Evolutionary conservation across 768 basidiomycete species (phyloP).

Genomic region (Boletus speciosus): DNA sequence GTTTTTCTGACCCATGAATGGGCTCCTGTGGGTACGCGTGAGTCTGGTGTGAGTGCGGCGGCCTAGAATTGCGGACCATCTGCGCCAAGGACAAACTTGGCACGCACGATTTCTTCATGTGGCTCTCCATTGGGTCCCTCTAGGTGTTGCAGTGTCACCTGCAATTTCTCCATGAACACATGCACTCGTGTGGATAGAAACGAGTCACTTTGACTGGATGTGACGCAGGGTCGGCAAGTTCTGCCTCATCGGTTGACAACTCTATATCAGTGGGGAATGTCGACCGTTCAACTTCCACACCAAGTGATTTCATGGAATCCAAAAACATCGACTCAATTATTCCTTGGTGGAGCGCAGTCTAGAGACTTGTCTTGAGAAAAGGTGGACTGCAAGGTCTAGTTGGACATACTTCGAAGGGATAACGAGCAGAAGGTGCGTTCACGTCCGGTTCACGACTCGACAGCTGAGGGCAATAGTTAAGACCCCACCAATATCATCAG

Average conservation of each 20-base stretch:
- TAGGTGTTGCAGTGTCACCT: constrained; percentile 22
- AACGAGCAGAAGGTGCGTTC: constrained; percentile 57
- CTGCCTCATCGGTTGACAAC: constrained; percentile 23
- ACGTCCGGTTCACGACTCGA: constrained; percentile 61
- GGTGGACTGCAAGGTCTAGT: neutral
- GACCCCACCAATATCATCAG: neutral
- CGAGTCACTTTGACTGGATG: constrained; percentile 20
- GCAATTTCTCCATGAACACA: neutral
- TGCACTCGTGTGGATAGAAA: neutral
- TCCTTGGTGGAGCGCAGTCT: constrained; percentile 36
- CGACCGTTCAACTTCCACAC: constrained; percentile 33
- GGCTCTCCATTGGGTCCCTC: constrained; percentile 31
- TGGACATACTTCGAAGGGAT: constrained; percentile 59
- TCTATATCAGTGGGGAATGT: constrained; percentile 28
- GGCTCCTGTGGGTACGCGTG: constrained; percentile 47
- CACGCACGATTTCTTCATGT: constrained; percentile 54
- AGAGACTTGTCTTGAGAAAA: neutral
- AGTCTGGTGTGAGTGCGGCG: neutral
- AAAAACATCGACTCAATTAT: constrained; percentile 33
- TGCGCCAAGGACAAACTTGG: constrained; percentile 73
- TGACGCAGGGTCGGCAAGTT: constrained; percentile 21
- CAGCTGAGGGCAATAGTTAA: constrained; percentile 37
- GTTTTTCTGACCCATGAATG: constrained; percentile 80
- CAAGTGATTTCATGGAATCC: constrained; percentile 31
- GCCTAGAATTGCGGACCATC: constrained; percentile 48